These are phyloP conservation scores for Pilaira anomala DNA, from an alignment of 192 early-diverging fungal species.

Conservation along the genomic window DNA sequence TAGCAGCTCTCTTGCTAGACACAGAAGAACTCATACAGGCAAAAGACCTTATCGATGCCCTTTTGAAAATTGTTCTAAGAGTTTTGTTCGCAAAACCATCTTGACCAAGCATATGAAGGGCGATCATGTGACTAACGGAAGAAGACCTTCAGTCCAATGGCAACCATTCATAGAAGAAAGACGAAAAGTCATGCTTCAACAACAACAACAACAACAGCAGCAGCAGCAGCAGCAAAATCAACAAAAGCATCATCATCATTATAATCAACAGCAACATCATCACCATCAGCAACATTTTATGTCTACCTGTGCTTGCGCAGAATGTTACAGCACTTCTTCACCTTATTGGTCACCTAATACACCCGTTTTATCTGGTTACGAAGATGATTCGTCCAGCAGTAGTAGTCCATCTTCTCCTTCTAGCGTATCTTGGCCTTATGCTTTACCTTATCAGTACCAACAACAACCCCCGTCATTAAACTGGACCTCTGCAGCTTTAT, in stretches of 20 bases:
- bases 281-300: neutral
- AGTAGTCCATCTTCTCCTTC: slow-evolving; percentile 25
- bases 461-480: slow-evolving; percentile 14
- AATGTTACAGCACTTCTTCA: neutral
- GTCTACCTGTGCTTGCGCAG: slow-evolving; percentile 14
- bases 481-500: neutral
- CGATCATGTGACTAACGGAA: slow-evolving; percentile 27
- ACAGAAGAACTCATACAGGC: slow-evolving; percentile 44
- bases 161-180: slow-evolving; percentile 36
- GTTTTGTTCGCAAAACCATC: slow-evolving; percentile 54
- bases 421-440: slow-evolving; percentile 14
- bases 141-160: slow-evolving; percentile 32
- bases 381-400: slow-evolving; percentile 4
- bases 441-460: neutral
- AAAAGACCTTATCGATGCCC: slow-evolving; percentile 41
- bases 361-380: slow-evolving; percentile 4
- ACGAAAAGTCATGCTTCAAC: slow-evolving; percentile 21
- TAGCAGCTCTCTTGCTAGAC: slow-evolving; percentile 70
- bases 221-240: neutral
- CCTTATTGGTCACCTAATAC: slow-evolving; percentile 7
- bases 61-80: slow-evolving; percentile 33
- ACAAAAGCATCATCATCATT: slow-evolving; percentile 13
- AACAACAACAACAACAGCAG: slow-evolving; percentile 10
- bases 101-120: slow-evolving; percentile 47
- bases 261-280: neutral